phyloP scores from a whole-genome alignment of 371 early-diverging fungal species.

The Mucor sp. region DNA sequence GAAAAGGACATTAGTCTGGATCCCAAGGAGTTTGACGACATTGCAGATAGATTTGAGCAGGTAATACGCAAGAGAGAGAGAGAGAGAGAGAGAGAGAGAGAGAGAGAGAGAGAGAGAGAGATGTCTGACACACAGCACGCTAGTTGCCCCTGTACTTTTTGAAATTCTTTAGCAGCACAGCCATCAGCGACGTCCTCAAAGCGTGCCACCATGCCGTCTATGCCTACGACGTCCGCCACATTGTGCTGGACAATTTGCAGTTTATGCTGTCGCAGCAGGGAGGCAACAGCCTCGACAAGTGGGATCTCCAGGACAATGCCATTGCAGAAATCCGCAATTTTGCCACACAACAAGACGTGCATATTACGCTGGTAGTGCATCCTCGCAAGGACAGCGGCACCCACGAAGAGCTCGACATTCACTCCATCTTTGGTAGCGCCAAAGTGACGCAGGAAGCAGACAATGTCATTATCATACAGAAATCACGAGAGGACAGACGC shows the following conservation, averaged over 20 bases:
- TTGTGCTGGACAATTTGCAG: constrained; percentile 79
- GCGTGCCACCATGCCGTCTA: constrained; percentile 77
- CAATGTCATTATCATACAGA: constrained; percentile 77
- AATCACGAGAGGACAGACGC: constrained; percentile 27
- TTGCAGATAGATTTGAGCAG: constrained; percentile 68
- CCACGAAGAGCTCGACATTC: constrained; percentile 59
- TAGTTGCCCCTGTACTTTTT: constrained; percentile 77
- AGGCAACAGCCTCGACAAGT: constrained; percentile 58
- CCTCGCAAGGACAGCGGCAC: constrained; percentile 63
- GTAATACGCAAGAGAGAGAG: constrained; percentile 22
- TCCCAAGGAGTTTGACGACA: constrained; percentile 54
- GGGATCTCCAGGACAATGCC: constrained; percentile 76
- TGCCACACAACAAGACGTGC: constrained; percentile 75
- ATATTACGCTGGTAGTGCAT: constrained; percentile 79
- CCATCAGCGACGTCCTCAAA: constrained; percentile 63
- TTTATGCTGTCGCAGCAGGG: constrained; percentile 81
- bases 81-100: too few relatives aligned
- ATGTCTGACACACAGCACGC: not conserved
- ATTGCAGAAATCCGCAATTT: constrained; percentile 68
- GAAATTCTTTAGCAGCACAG: constrained; percentile 78
- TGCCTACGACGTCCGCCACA: constrained; percentile 73
- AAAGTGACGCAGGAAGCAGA: constrained; percentile 86
- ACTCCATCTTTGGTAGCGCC: constrained; percentile 78
- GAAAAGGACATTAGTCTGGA: constrained; percentile 51
- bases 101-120: too few relatives aligned